Conservation (phyloP, 352 stramenopile genomes). For the Pythium diclinum region DNA sequence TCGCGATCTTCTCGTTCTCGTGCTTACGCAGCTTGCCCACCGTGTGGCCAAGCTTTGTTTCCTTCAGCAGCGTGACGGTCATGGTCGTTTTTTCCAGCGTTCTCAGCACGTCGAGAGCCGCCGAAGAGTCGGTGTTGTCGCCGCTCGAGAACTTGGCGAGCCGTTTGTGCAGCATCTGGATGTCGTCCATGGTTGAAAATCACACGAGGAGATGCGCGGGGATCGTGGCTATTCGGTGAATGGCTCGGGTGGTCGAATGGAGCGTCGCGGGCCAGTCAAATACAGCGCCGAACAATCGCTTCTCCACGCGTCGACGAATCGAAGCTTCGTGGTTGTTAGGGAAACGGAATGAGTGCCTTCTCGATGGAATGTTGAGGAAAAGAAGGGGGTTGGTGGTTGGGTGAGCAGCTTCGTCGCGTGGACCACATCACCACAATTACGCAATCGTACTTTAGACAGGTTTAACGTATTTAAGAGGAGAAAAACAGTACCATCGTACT, state of each 20-base stretch:
- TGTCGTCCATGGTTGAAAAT: conserved; percentile 59
- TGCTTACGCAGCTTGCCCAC: conserved; percentile 89
- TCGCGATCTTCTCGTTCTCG: conserved; percentile 77
- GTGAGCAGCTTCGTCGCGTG: conserved; percentile 7
- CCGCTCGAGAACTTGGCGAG: conserved; percentile 72
- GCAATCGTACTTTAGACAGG: neutral
- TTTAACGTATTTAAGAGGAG: conserved; percentile 7
- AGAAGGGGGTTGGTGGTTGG: conserved; percentile 24
- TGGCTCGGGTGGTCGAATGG: neutral
- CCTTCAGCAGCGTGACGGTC: conserved; percentile 73
- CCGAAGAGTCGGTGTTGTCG: conserved; percentile 52
- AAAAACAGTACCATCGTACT: conserved; percentile 12
- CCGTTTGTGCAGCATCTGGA: conserved; percentile 60
- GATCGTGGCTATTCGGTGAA: neutral
- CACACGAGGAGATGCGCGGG: neutral
- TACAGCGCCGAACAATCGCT: neutral
- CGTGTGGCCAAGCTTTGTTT: conserved; percentile 82
- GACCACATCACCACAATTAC: conserved; percentile 16
- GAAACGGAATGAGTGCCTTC: conserved; percentile 14
- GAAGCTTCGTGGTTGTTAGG: neutral
- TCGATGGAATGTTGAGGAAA: conserved; percentile 12
- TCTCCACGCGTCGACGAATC: conserved; percentile 14
- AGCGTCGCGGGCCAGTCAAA: conserved; percentile 8
- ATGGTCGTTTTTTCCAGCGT: conserved; percentile 53
- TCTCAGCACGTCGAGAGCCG: conserved; percentile 61